phyloP scores from a whole-genome alignment of 352 stramenopile genomes.

The Pythium sukuiense region DNA sequence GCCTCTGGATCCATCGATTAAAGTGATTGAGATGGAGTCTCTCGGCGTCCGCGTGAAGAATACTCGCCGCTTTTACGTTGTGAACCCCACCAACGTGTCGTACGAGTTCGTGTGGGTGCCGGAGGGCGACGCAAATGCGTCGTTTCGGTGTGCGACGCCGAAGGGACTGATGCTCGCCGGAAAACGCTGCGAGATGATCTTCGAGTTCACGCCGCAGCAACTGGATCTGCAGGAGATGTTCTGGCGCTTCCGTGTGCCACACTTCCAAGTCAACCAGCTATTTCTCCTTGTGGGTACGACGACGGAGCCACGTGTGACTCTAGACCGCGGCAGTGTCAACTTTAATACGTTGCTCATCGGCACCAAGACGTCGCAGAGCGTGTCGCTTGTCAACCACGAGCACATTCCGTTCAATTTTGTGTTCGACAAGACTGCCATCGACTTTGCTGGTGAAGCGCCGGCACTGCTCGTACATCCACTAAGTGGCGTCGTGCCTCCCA shows the following conservation, averaged over 20 bases:
- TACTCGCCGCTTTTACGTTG: slow-evolving; percentile 91
- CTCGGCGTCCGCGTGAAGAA: slow-evolving; percentile 91
- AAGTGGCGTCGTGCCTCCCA: slow-evolving; percentile 88
- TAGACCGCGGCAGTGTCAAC: slow-evolving; percentile 90
- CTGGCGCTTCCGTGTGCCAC: slow-evolving; percentile 88
- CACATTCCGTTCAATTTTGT: slow-evolving; percentile 93
- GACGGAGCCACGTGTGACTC: slow-evolving; percentile 84
- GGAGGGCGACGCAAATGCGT: slow-evolving; percentile 66
- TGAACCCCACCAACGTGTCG: slow-evolving; percentile 92
- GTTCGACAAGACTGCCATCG: slow-evolving; percentile 90
- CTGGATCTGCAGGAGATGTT: slow-evolving; percentile 91
- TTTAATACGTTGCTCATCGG: slow-evolving; percentile 93
- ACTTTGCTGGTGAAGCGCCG: slow-evolving; percentile 75
- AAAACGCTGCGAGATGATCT: slow-evolving; percentile 95
- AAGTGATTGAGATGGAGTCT: slow-evolving; percentile 92
- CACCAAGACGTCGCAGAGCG: slow-evolving; percentile 80
- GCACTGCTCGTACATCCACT: slow-evolving; percentile 84
- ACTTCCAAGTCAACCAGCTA: slow-evolving; percentile 88
- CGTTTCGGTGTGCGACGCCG: slow-evolving; percentile 89
- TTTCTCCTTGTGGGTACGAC: slow-evolving; percentile 93
- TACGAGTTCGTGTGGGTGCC: slow-evolving; percentile 94
- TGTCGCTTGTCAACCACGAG: slow-evolving; percentile 92
- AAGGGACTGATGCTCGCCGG: slow-evolving; percentile 92
- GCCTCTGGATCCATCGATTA: slow-evolving; percentile 83
- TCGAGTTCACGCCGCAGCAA: slow-evolving; percentile 93